A percentile compares a stretch with the other conserved stretches of the same genome.
These are phyloP conservation scores for Wickerhamomyces silvicola DNA, from an alignment of 805 yeast species.

Conservation along the genomic window DNA sequence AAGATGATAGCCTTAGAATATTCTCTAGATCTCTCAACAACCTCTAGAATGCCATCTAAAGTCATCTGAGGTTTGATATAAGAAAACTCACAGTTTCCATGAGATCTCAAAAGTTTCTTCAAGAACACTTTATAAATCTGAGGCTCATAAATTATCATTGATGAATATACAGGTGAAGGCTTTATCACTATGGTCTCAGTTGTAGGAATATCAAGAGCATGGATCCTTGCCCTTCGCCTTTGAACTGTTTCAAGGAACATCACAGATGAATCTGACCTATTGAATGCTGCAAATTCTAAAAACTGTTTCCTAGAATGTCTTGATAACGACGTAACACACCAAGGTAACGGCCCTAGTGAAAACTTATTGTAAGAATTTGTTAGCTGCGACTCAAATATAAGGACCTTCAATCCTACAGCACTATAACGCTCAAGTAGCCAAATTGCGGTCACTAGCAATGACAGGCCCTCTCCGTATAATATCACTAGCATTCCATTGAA, in stretches of 20 bases:
- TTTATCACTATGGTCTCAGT: conserved; percentile 1
- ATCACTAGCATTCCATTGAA: conserved; percentile 6
- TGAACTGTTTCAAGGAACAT: conserved; percentile 7
- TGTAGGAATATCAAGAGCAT: conserved; percentile 1
- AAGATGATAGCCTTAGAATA: background rate
- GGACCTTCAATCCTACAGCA: background rate
- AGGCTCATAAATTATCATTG: too few relatives aligned
- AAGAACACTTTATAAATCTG: too few relatives aligned
- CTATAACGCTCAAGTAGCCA: conserved; percentile 3
- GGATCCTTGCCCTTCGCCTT: background rate
- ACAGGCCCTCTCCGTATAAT: conserved; percentile 5
- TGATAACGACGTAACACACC: conserved; percentile 7
- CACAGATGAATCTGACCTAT: conserved; percentile 6
- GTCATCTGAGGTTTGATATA: too few relatives aligned
- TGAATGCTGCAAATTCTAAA: conserved; percentile 1
- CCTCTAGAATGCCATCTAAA: too few relatives aligned
- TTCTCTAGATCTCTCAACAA: background rate
- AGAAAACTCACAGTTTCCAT: too few relatives aligned
- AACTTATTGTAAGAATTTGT: background rate
- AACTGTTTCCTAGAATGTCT: background rate
- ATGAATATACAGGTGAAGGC: conserved; percentile 9
- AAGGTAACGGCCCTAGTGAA: conserved; percentile 7
- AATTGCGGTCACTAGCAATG: conserved; percentile 2
- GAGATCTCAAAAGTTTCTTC: too few relatives aligned
- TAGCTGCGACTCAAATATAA: conserved; percentile 2